These are phyloP conservation scores for Globisporangium barbulae DNA, from an alignment of 352 stramenopile species.

Conservation along the genomic window DNA sequence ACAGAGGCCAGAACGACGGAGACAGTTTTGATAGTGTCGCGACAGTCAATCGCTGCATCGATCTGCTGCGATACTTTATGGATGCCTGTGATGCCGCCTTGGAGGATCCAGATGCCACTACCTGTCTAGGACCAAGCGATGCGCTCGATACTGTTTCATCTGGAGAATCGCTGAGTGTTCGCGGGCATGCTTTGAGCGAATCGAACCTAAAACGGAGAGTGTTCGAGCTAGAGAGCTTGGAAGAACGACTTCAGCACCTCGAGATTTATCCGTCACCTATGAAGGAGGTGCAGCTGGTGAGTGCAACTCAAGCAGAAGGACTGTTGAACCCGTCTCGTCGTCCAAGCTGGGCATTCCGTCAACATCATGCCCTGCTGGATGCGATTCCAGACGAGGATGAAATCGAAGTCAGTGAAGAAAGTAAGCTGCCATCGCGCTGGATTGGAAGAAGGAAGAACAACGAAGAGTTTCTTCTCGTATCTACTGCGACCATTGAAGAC, in stretches of 20 bases:
- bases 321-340: slow-evolving; percentile 30
- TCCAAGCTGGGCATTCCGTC: slow-evolving; percentile 63
- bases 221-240: slow-evolving; percentile 45
- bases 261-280: slow-evolving; percentile 68
- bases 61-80: slow-evolving; percentile 70
- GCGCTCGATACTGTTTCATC: not conserved
- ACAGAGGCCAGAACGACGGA: not conserved
- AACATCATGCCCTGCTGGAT: slow-evolving; percentile 52
- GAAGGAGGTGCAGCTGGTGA: slow-evolving; percentile 29
- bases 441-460: slow-evolving; percentile 2
- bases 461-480: not conserved
- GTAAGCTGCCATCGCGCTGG: not conserved
- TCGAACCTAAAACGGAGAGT: not conserved
- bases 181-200: not conserved
- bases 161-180: not conserved
- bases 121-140: not conserved
- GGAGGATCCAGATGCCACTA: not conserved
- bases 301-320: not conserved
- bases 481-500: not conserved
- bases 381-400: slow-evolving; percentile 49
- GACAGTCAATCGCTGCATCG: slow-evolving; percentile 56
- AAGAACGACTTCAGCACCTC: slow-evolving; percentile 50
- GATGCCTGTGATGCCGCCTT: slow-evolving; percentile 31
- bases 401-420: slow-evolving; percentile 16
- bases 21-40: not conserved